Evolutionary conservation across 1,284 basidiomycete species (phyloP), one percentile per base, ranked within the genome.

Genomic region (Cutaneotrichosporon curvatum): DNA sequence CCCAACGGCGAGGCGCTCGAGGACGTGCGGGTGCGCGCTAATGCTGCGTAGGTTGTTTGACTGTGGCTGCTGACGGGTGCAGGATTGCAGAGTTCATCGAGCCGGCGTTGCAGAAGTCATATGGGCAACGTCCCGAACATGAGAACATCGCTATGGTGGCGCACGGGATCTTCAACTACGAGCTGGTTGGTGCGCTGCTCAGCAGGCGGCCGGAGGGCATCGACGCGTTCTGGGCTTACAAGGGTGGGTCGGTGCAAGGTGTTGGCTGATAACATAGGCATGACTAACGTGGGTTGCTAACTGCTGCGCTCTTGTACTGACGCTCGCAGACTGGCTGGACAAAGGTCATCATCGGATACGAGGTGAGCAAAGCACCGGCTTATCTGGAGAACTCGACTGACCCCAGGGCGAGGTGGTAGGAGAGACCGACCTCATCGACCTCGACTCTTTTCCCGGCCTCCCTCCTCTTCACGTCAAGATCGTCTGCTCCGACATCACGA

Each of bases 91-190:
- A 60, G 23, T 70, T 61, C 43, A 64, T 72, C 40, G 70, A 72
- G 54, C 62, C 64, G 11, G 51, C 54, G 18, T 44, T 72, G 10
- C 36, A 54, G 35, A 57, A 58, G 43, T 47, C 50, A 33, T 44
- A 56, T 30, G 66, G 66, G 4, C 36, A 53, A 30, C 48, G 59
- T 2, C 37, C 63, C 0, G 38, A 38, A 0, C 50, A 52, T 1
- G 51, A 47, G 28, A 67, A 70, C 45, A 45, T 73, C 22, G 62
- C 67, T 4, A 56, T 72, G 0, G 71, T 73, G 1, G 72, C 70
- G 3, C 72, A 73, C 46, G 72, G 72, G 8, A 73, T 73, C 46
- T 71, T 71, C 64, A 73, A 73, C 54, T 56, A 61, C 14, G 70
- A 73, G 49, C 60, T 73, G 23, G 42, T 72, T 3, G 64, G 70